Conservation (phyloP, 2,329 filamentous ascomycete species). For the Cercospora beticola region DNA sequence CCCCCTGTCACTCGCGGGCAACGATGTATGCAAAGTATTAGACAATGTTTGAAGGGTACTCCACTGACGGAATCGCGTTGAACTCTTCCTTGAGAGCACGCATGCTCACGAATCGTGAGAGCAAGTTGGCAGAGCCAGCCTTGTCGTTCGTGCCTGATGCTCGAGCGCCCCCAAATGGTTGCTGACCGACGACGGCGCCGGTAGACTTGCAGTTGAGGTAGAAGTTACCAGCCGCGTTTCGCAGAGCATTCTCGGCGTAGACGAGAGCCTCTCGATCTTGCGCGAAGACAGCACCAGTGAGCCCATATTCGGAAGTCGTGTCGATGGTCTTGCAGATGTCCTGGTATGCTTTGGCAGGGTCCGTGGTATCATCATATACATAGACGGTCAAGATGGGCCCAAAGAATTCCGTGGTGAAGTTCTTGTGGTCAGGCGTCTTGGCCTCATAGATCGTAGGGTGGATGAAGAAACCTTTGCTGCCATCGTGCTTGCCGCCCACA, state of each 20-base stretch:
- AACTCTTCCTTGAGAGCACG: slow-evolving; percentile 59
- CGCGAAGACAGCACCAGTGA: slow-evolving; percentile 76
- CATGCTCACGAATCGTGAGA: slow-evolving; percentile 57
- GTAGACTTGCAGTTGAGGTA: slow-evolving; percentile 81
- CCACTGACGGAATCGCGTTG: slow-evolving; percentile 47
- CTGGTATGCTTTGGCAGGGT: slow-evolving; percentile 55
- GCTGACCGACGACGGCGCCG: slow-evolving; percentile 46
- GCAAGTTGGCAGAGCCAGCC: slow-evolving; percentile 54
- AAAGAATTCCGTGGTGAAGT: slow-evolving; percentile 78
- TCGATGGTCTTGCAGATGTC: slow-evolving; percentile 65
- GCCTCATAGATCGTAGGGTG: slow-evolving; percentile 80
- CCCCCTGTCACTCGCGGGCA: not conserved
- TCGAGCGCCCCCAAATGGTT: slow-evolving; percentile 53
- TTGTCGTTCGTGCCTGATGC: slow-evolving; percentile 60
- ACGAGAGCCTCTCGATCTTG: slow-evolving; percentile 65
- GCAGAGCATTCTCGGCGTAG: slow-evolving; percentile 67
- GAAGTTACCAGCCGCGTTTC: slow-evolving; percentile 77
- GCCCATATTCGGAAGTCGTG: slow-evolving; percentile 70
- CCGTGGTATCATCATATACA: slow-evolving; percentile 67
- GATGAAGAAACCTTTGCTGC: slow-evolving; percentile 77
- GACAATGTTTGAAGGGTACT: slow-evolving; percentile 52
- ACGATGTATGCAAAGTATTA: not conserved
- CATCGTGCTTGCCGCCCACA: slow-evolving; percentile 74
- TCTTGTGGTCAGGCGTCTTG: slow-evolving; percentile 69
- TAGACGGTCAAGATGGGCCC: slow-evolving; percentile 73